Evolutionary conservation across 2,329 filamentous ascomycete genomes (phyloP), one percentile per base, ranked within the genome.

Genomic region (Claviceps maximensis): DNA sequence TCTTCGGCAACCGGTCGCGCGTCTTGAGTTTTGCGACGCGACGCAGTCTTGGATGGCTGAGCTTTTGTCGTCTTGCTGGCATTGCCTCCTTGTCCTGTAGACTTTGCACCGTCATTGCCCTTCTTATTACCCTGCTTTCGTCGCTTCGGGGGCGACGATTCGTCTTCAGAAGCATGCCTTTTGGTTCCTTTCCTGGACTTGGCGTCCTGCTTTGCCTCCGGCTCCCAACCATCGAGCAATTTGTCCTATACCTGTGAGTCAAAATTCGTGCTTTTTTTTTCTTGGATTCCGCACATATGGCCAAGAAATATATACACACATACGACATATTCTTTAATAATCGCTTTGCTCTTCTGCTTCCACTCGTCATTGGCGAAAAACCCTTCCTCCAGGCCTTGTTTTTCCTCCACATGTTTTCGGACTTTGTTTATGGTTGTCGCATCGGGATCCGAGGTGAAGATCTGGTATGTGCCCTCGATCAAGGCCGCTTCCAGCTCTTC

Each of bases 311-410:
- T 41, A n/a, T n/a, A n/a, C 3, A 12, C 33, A 70, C 76, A 57
- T 70, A 83, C 80, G n/a, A 76, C 73, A 48, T 71, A 68, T 19
- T 68, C 66, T 51, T 75, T 75, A 57, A 84, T 80, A n/a, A 82
- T 59, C 1, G 64, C 62, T 60, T 83, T 83, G 63, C 79, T 83
- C 58, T 70, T 74, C 4, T 67, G 63, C 62, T 83, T 83, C 81
- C 81, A 84, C 17, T 74, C 65, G 0, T 57, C 65, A 2, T 61
- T 57, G 15, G 68, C 67, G 49, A 83, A 74, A 56, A 82, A 80
- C 0, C 72, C 76, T 1, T 72, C 64, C 0, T 74, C 70, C 1
- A 83, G 69, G 1, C 62, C 65, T 1, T 78, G 65, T 45, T 74
- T 65, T 31, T 74, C 65, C 55, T 80, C 78, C 2, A 72, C 74